Evolutionary conservation across 192 early-diverging fungal genomes (phyloP).

Genomic region (Phycomyces nitens): DNA sequence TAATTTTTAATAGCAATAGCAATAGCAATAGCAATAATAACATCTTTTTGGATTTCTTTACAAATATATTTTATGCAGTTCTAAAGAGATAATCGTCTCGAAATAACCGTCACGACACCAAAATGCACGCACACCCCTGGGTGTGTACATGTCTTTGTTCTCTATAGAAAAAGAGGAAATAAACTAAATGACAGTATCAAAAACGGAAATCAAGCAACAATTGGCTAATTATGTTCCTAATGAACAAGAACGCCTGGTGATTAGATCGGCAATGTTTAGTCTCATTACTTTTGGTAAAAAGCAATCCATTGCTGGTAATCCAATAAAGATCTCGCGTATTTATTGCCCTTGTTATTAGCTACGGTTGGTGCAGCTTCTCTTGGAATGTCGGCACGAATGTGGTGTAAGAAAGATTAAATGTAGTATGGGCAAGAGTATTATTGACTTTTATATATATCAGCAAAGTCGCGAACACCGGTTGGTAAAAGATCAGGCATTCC

Average conservation of each 20-base stretch:
- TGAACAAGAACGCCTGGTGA: constrained; percentile 6
- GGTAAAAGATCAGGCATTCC: constrained; percentile 3
- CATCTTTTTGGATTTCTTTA: too few species aligned
- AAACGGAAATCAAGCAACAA: constrained; percentile 7
- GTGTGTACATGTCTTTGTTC: not conserved
- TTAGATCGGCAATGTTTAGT: constrained; percentile 12
- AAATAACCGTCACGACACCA: too few species aligned
- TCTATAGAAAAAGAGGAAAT: not conserved
- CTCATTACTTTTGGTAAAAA: constrained; percentile 13
- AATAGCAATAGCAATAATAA: too few species aligned
- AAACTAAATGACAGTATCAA: not conserved
- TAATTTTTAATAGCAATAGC: too few species aligned
- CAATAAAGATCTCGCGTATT: not conserved
- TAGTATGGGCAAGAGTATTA: not conserved
- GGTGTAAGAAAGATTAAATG: constrained; percentile 10
- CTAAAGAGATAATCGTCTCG: too few species aligned
- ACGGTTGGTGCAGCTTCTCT: constrained; percentile 19
- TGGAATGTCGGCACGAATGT: constrained; percentile 14
- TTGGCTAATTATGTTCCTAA: constrained; percentile 11
- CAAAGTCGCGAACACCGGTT: constrained; percentile 7
- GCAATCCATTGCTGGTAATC: not conserved
- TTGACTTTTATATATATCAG: not conserved
- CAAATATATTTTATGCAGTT: not conserved
- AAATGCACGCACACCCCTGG: not conserved
- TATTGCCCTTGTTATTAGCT: not conserved